These are phyloP conservation scores for Pseudomicrostroma phylloplanum DNA, from an alignment of 1,284 basidiomycete species.

Conservation along the genomic window DNA sequence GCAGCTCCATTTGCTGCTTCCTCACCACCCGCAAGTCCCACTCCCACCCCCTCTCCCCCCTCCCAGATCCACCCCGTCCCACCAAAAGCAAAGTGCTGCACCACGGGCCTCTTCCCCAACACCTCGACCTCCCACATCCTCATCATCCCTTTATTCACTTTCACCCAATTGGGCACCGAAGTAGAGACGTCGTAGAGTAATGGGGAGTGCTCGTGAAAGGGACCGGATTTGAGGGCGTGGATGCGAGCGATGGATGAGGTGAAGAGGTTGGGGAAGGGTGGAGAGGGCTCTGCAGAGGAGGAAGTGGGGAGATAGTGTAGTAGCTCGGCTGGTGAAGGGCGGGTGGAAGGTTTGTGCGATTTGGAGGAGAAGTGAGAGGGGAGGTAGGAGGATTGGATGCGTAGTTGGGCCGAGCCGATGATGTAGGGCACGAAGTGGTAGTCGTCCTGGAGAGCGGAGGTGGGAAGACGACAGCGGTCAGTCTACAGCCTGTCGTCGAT, in stretches of 20 bases:
- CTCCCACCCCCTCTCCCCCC: slow-evolving; percentile 7
- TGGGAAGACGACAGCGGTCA: no score
- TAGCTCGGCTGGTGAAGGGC: background rate
- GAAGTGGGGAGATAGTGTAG: slow-evolving; percentile 9
- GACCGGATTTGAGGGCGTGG: slow-evolving; percentile 33
- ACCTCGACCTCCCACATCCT: slow-evolving; percentile 98
- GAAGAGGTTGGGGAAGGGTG: slow-evolving; percentile 43
- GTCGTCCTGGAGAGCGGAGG: slow-evolving; percentile 58
- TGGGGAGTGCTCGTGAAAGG: slow-evolving; percentile 55
- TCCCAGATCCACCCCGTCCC: slow-evolving; percentile 33
- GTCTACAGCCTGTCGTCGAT: no score
- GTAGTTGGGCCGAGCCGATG: slow-evolving; percentile 82
- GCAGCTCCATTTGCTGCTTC: no score
- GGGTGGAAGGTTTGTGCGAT: slow-evolving; percentile 9
- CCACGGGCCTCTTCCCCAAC: slow-evolving; percentile 88
- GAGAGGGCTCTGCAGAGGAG: background rate
- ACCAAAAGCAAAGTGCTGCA: slow-evolving; percentile 86
- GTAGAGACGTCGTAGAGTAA: slow-evolving; percentile 78
- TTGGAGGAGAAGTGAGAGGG: slow-evolving; percentile 7
- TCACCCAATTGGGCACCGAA: slow-evolving; percentile 77
- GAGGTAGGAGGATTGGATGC: slow-evolving; percentile 35
- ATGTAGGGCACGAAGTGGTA: slow-evolving; percentile 84
- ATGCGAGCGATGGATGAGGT: slow-evolving; percentile 62
- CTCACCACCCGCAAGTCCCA: background rate
- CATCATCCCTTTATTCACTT: slow-evolving; percentile 79